Base-by-base conservation (phyloP, 2,329 filamentous ascomycete genomes). In the Tolypocladium capitatum region DNA sequence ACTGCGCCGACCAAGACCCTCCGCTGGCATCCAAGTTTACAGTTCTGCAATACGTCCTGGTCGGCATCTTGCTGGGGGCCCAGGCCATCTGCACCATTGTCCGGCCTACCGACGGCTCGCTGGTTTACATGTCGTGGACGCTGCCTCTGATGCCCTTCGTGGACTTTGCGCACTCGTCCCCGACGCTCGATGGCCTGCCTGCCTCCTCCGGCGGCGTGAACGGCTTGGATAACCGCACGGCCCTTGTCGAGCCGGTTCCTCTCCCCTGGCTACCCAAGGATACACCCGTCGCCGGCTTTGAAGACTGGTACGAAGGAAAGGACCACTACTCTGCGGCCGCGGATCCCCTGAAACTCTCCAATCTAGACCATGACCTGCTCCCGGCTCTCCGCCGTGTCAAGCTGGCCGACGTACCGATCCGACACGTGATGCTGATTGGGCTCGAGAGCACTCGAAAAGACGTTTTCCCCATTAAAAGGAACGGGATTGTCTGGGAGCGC, bases 361-460 rank as follows among this genome's bases (percentile, higher is more conserved):
- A 71, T 40, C 55, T 68, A 1, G 53, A 67, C 7, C 54, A 66
- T 20, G 60, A 58, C 0, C 42, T 70, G 0, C 49, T 64, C 1
- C 45, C 56, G 7, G 49, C 53, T 1, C 53, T 66, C 9, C 55
- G 53, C 2, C 53, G 47, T n/a, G n/a, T n/a, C 7, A 59, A 56
- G 34, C 46, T 66, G 6, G 18, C 48, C 9, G 56, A 59, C 2
- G 56, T 68, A 10, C 60, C 63, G 7, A 64, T 72, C 46, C 67
- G 68, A 47, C 68, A 72, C 48, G 58, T 72, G 3, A 53, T 72
- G 8, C 51, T 70, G 33, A 48, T 72, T 2, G 63, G 68, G 36
- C 56, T 72, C 1, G 69, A 72, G 49, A 71, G 68, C 43, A 70
- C 68, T 0, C 63, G 69, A 27, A 65, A 65, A 5, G 69, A 72